Evolutionary conservation across 2,329 filamentous ascomycete genomes (phyloP).

Genomic region (Talaromyces sp.): DNA sequence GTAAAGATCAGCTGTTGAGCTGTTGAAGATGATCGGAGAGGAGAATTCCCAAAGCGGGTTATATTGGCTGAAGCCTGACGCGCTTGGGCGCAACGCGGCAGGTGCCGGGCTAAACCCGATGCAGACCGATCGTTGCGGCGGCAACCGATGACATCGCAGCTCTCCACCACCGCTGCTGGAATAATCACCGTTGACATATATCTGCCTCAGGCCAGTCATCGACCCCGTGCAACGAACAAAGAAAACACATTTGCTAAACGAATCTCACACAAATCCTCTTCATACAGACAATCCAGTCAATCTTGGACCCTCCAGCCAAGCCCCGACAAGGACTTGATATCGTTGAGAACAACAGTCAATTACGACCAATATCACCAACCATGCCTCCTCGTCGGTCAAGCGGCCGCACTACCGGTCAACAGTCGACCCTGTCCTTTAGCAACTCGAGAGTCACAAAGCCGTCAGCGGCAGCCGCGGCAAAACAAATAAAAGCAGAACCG

Average conservation of each 20-base stretch:
- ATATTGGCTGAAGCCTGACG: conserved; percentile 5
- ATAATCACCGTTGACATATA: too few species aligned
- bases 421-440: conserved; percentile 62
- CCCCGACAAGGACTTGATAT: too few species aligned
- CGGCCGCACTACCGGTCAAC: conserved; percentile 37
- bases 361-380: neutral
- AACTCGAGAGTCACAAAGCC: conserved; percentile 58
- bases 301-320: too few species aligned
- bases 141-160: conserved; percentile 8
- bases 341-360: neutral
- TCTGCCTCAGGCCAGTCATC: too few species aligned
- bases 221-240: neutral
- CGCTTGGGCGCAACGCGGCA: conserved; percentile 14
- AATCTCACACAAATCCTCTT: neutral
- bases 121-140: conserved; percentile 18
- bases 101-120: conserved; percentile 35
- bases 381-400: conserved; percentile 42
- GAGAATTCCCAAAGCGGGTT: conserved; percentile 15
- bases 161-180: neutral
- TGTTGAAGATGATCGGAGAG: conserved; percentile 13
- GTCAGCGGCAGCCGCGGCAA: conserved; percentile 27
- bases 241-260: neutral
- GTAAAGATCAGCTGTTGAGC: conserved; percentile 16
- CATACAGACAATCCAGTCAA: too few species aligned
- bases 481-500: conserved; percentile 10